A percentile compares a stretch with the other conserved stretches of the same genome.
phyloP scores from a whole-genome alignment of 2,329 filamentous ascomycete genomes.

The Alternaria sp. region DNA sequence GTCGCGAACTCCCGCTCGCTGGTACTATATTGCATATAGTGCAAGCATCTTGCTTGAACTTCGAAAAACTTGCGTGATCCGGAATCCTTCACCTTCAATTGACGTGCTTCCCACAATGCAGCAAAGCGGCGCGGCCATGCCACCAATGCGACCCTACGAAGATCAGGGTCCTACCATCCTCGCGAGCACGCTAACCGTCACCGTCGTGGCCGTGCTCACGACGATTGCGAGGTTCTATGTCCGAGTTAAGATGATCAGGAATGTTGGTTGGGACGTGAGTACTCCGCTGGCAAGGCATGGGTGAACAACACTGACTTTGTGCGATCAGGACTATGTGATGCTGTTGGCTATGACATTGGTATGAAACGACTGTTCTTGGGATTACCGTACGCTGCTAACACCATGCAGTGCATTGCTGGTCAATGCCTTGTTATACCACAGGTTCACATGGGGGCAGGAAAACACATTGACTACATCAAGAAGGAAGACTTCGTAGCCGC shows the following conservation, averaged over 20 bases:
- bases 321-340: constrained; percentile 52
- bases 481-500: constrained; percentile 42
- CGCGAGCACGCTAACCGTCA: constrained; percentile 51
- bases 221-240: constrained; percentile 56
- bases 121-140: background rate
- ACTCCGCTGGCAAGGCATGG: background rate
- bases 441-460: constrained; percentile 55
- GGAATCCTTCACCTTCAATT: background rate
- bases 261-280: constrained; percentile 57
- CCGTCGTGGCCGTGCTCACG: constrained; percentile 50
- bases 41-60: background rate
- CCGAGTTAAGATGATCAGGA: constrained; percentile 56
- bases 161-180: constrained; percentile 50
- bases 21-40: background rate
- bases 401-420: constrained; percentile 45
- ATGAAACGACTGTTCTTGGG: background rate
- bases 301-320: constrained; percentile 12
- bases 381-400: constrained; percentile 5
- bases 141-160: constrained; percentile 1
- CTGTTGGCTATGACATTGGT: constrained; percentile 48
- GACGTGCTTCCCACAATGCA: background rate
- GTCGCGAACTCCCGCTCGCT: background rate
- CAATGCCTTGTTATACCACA: constrained; percentile 51
- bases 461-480: constrained; percentile 54
- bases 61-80: background rate